Evolutionary conservation across 768 basidiomycete genomes (phyloP).

Genomic region (Pilatotrama ljubarskyi): DNA sequence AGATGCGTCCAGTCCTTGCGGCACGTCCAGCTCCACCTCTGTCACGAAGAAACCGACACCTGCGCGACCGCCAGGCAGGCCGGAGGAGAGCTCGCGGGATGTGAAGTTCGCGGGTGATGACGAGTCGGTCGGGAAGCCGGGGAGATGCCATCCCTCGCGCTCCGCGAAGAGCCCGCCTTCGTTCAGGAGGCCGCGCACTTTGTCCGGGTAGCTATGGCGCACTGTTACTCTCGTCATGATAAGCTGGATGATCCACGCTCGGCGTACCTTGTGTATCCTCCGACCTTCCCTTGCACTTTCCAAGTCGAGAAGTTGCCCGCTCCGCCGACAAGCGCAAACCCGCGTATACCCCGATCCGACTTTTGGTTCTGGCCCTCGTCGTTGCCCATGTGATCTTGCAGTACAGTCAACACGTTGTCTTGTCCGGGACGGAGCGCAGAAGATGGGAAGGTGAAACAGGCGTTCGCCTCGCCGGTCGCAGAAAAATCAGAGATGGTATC

Average conservation of each 20-base stretch:
- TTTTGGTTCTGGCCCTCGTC: constrained; percentile 60
- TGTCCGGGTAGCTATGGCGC: constrained; percentile 66
- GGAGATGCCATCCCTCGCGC: constrained; percentile 48
- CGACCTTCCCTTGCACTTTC: constrained; percentile 48
- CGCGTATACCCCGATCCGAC: constrained; percentile 79
- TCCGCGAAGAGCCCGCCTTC: constrained; percentile 47
- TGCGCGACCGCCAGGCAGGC: constrained; percentile 55
- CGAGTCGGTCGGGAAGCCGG: constrained; percentile 50
- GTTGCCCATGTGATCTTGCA: constrained; percentile 71
- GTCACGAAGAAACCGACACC: constrained; percentile 84
- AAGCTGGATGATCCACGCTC: too few relatives aligned
- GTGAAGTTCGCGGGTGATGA: constrained; percentile 52
- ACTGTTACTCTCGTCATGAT: too few relatives aligned
- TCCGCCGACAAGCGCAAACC: constrained; percentile 65
- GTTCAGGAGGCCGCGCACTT: constrained; percentile 46
- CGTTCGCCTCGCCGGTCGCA: constrained; percentile 59
- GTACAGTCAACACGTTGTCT: constrained; percentile 49
- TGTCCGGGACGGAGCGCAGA: constrained; percentile 46
- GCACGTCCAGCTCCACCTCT: constrained; percentile 62
- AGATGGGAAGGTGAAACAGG: constrained; percentile 60
- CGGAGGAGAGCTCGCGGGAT: constrained; percentile 52
- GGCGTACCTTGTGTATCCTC: constrained; percentile 42
- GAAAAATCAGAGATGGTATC: constrained; percentile 59
- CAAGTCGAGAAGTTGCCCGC: constrained; percentile 37
- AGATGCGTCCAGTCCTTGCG: constrained; percentile 58